Evolutionary conservation across 1,139 yeast species (phyloP).

Genomic region (Yamadazyma taylorii): DNA sequence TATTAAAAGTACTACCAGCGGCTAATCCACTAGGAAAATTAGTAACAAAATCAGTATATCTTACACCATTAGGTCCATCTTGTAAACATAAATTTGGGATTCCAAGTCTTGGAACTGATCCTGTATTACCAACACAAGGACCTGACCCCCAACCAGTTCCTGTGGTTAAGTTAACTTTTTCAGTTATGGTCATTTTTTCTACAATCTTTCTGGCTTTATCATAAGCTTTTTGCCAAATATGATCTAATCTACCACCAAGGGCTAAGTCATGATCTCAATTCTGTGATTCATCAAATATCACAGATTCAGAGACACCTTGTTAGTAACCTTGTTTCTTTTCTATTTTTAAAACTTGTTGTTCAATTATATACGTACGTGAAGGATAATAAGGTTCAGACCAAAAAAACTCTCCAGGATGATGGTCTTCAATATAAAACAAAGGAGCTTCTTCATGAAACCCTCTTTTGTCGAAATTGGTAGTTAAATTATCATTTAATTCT

Average conservation of each 20-base stretch:
- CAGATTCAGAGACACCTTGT: too few species aligned
- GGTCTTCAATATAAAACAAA: constrained; percentile 27
- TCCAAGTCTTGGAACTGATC: constrained; percentile 55
- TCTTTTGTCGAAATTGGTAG: constrained; percentile 22
- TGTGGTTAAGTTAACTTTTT: constrained; percentile 62
- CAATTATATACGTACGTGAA: constrained; percentile 28
- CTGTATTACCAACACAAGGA: constrained; percentile 66
- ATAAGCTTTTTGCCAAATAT: constrained; percentile 58
- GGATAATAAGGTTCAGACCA: constrained; percentile 35
- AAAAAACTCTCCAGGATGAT: constrained; percentile 26
- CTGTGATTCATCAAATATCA: too few species aligned
- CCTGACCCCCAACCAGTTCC: constrained; percentile 70
- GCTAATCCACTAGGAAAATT: constrained; percentile 62
- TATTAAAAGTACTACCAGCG: constrained; percentile 59
- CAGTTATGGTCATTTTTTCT: constrained; percentile 55
- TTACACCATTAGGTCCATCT: constrained; percentile 66
- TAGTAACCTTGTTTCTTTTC: too few species aligned
- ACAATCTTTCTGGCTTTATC: constrained; percentile 53
- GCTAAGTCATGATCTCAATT: constrained; percentile 20
- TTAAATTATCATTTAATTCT: constrained; percentile 5
- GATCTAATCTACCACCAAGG: constrained; percentile 42
- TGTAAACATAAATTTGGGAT: constrained; percentile 61
- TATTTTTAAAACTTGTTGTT: too few species aligned
- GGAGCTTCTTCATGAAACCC: constrained; percentile 39
- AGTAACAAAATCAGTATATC: constrained; percentile 57